phyloP scores from a whole-genome alignment of 2,329 filamentous ascomycete genomes.

The Fusarium longipes region DNA sequence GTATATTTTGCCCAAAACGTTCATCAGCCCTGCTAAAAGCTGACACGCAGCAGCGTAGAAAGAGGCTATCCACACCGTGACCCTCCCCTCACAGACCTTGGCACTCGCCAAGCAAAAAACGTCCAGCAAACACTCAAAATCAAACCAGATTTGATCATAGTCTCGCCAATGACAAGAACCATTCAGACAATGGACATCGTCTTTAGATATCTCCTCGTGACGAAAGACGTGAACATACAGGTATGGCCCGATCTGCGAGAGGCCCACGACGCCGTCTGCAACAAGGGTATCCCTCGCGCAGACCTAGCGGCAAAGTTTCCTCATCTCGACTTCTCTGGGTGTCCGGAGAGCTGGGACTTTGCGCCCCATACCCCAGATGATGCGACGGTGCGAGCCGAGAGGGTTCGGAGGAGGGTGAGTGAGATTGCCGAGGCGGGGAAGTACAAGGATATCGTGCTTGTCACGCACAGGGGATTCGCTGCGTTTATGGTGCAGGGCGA shows the following conservation, averaged over 20 bases:
- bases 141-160: conserved; percentile 23
- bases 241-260: conserved; percentile 43
- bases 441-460: conserved; percentile 35
- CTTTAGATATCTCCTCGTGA: conserved; percentile 20
- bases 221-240: conserved; percentile 11
- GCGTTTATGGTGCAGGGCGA: conserved; percentile 38
- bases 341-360: conserved; percentile 37
- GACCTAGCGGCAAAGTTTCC: conserved; percentile 33
- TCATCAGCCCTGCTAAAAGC: background rate
- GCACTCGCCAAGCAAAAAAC: conserved; percentile 10
- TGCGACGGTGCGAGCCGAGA: conserved; percentile 36
- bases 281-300: conserved; percentile 33
- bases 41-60: conserved; percentile 23
- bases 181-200: conserved; percentile 39
- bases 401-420: conserved; percentile 27
- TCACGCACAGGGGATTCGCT: conserved; percentile 39
- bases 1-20: background rate
- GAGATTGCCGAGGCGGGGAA: conserved; percentile 5
- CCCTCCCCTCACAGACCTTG: conserved; percentile 32
- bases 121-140: background rate
- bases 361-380: conserved; percentile 21
- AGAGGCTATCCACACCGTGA: conserved; percentile 34
- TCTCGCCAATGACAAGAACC: conserved; percentile 35
- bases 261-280: conserved; percentile 42
- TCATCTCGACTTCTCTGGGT: conserved; percentile 35